phyloP scores from a whole-genome alignment of 768 basidiomycete genomes.

The Wakefieldia striispora region DNA sequence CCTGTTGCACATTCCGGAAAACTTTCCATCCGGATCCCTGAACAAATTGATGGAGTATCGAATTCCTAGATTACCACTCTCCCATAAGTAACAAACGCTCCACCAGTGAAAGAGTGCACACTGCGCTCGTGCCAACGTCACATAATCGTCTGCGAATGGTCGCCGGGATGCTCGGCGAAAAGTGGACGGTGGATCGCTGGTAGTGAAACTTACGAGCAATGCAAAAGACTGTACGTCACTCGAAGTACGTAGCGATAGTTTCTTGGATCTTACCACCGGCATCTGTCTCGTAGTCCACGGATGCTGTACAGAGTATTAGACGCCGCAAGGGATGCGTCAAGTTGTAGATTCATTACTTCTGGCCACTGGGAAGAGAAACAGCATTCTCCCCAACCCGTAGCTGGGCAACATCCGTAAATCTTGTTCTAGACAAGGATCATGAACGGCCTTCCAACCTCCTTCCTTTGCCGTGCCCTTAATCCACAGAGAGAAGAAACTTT shows the following conservation, averaged over 20 bases:
- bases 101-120: constrained; percentile 31
- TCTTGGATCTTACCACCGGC: constrained; percentile 83
- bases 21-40: constrained; percentile 49
- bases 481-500: constrained; percentile 54
- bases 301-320: constrained; percentile 40
- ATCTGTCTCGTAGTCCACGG: constrained; percentile 88
- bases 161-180: constrained; percentile 33
- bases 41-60: constrained; percentile 74
- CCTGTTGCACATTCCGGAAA: too few species aligned
- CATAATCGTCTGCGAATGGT: constrained; percentile 85
- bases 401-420: too few species aligned
- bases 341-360: too few species aligned
- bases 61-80: constrained; percentile 52
- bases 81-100: neutral
- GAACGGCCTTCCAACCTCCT: too few species aligned
- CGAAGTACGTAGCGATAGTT: constrained; percentile 85
- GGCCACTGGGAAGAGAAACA: too few species aligned
- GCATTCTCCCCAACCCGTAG: too few species aligned
- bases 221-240: constrained; percentile 79
- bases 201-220: constrained; percentile 69
- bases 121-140: constrained; percentile 73
- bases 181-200: too few species aligned
- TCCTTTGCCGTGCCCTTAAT: constrained; percentile 70
- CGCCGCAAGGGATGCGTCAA: neutral
- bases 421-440: too few species aligned